A percentile compares a stretch with the other conserved stretches of the same genome.
Evolutionary conservation across 768 basidiomycete genomes (phyloP).

Genomic region (Suillus discolor): DNA sequence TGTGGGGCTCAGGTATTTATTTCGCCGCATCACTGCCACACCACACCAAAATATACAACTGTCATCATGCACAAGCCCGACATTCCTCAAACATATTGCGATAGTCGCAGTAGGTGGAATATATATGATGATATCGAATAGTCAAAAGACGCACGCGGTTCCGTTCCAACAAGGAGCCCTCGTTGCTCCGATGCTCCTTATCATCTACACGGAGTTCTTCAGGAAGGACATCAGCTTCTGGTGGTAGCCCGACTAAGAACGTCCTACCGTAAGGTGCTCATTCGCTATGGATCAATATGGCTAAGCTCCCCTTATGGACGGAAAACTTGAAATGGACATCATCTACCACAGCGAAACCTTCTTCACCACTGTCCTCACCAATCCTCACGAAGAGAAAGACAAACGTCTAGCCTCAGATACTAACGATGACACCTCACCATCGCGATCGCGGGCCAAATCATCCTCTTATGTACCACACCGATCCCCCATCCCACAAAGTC

Average conservation of each 20-base stretch:
- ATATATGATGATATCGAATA: too few relatives aligned
- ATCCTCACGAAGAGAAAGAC: constrained; percentile 47
- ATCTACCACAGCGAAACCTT: constrained; percentile 63
- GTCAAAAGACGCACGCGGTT: constrained; percentile 32
- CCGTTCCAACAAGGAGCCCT: constrained; percentile 29
- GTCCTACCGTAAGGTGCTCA: constrained; percentile 32
- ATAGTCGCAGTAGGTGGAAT: too few relatives aligned
- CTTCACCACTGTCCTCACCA: constrained; percentile 37
- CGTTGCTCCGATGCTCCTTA: constrained; percentile 31
- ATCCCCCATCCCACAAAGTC: constrained; percentile 64
- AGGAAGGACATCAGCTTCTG: constrained; percentile 28
- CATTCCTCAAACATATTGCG: too few relatives aligned
- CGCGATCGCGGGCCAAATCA: constrained; percentile 54
- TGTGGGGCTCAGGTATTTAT: too few relatives aligned
- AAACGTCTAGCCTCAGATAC: constrained; percentile 32
- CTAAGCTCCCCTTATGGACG: constrained; percentile 32
- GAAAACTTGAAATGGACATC: constrained; percentile 35
- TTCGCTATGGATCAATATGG: constrained; percentile 33
- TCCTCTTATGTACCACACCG: constrained; percentile 57
- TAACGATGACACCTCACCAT: constrained; percentile 39
- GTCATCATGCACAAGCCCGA: too few relatives aligned
- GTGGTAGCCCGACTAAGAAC: constrained; percentile 26
- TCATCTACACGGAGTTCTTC: constrained; percentile 37
- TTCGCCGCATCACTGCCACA: too few relatives aligned
- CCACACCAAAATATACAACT: too few relatives aligned